Conservation (phyloP, 345 rosid genomes). For the Eucalyptus rudis region DNA sequence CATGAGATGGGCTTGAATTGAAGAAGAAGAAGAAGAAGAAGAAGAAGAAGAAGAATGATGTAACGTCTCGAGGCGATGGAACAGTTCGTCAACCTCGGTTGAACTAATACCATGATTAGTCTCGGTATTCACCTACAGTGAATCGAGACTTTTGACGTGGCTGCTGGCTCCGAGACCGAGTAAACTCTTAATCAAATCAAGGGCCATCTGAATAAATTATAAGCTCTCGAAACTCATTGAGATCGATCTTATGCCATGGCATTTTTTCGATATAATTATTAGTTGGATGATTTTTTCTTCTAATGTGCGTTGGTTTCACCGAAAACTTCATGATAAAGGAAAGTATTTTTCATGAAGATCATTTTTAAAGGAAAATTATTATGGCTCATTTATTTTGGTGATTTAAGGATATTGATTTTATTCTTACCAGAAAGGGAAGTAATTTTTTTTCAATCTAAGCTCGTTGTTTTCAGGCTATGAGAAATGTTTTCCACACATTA, state of each 20-base stretch:
- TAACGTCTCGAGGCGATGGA: neutral
- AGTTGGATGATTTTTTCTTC: neutral
- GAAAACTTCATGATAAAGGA: neutral
- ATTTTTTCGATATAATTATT: neutral
- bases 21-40: neutral
- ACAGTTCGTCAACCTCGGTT: neutral
- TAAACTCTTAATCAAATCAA: neutral
- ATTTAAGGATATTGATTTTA: neutral
- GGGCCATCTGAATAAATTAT: neutral
- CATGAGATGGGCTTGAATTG: neutral
- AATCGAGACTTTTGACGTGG: neutral
- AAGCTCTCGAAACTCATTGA: neutral
- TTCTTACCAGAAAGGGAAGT: neutral
- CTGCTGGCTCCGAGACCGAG: neutral
- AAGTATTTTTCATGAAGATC: neutral
- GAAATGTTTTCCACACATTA: neutral
- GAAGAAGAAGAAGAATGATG: neutral
- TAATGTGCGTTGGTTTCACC: neutral
- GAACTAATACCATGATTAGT: neutral
- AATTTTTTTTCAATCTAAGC: neutral
- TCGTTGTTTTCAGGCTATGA: neutral
- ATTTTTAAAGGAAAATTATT: too few species aligned
- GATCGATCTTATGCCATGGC: neutral
- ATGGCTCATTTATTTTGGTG: neutral
- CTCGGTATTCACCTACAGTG: neutral